Base-by-base conservation (phyloP, 805 yeast genomes). In the Jamesozyma piceae region DNA sequence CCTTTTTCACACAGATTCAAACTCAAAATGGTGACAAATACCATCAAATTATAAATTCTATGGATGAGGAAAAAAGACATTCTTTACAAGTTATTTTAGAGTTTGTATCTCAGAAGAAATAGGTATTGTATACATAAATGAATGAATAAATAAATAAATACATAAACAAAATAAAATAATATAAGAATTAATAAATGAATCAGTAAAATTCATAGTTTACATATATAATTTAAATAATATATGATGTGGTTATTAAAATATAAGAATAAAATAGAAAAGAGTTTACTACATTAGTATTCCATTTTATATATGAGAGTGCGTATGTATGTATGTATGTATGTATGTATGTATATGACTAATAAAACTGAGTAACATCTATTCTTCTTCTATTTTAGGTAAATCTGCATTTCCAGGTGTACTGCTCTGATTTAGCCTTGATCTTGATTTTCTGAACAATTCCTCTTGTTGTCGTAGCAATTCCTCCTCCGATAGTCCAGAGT, bases 381-480 rank as follows among this genome's bases (percentile, higher is more conserved):
- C 20, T 22, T 30, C 36, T 37, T 37, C 26, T 4, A 35, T 29
- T 5, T 28, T 35, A 29, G 17, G 26, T 24, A 35, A 9, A 15
- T 35, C 37, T 4, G 24, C 33, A 17, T 11, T 18, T 18, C 33
- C 27, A 26, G 29, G 19, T 10, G 46, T 49, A 19, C 46, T 43
- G 24, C 43, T 49, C 38, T 60, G 61, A 41, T 78, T 79, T 50
- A 80, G 67, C 47, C 83, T 69, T 31, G 79, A 80, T 46, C 88
- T 71, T 19, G 86, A 79, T 58, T 79, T 77, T 51, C 85, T 82
- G 65, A 92, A 92, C 45, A 92, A 68, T 60, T 85, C 95, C 56
- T 92, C 97, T 60, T 92, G 98, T 61, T 90, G 95, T 52, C 77
- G 77, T 55, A 92, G 72, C 43, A 92, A 69, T 61, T 92, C 98